A percentile compares a stretch with the other conserved stretches of the same genome.
phyloP scores from a whole-genome alignment of 2,329 filamentous ascomycete genomes.

The Mollisiaceae sp. region DNA sequence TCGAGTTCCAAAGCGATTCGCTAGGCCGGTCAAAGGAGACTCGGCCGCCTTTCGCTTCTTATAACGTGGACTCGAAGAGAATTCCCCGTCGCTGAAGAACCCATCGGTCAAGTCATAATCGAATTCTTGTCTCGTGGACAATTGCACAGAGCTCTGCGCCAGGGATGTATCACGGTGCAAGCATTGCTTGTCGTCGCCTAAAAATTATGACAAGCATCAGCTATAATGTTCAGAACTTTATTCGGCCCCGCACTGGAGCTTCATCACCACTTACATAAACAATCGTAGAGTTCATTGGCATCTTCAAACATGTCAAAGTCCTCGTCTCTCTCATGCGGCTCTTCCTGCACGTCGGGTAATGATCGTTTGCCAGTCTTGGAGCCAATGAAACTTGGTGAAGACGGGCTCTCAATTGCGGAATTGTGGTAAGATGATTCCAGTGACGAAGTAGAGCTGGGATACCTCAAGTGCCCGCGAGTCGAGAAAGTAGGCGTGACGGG shows the following conservation, averaged over 20 bases:
- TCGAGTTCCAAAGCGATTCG: conserved; percentile 68
- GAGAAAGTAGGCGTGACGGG: conserved; percentile 74
- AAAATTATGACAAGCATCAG: conserved; percentile 35
- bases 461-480: conserved; percentile 63
- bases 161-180: conserved; percentile 54
- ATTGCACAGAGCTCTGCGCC: conserved; percentile 41
- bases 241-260: conserved; percentile 19
- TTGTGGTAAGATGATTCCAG: conserved; percentile 62
- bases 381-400: conserved; percentile 58
- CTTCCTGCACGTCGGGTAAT: conserved; percentile 84
- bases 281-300: conserved; percentile 62
- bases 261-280: conserved; percentile 68
- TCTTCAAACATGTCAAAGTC: conserved; percentile 57
- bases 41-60: conserved; percentile 66
- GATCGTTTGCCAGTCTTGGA: conserved; percentile 66
- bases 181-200: conserved; percentile 66
- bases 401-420: conserved; percentile 58
- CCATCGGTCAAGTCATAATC: conserved; percentile 68
- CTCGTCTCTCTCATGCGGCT: conserved; percentile 73
- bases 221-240: conserved; percentile 21
- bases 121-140: conserved; percentile 53
- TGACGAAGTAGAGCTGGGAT: conserved; percentile 80
- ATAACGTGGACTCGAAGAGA: conserved; percentile 50
- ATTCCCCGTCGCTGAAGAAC: conserved; percentile 69
- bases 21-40: conserved; percentile 64